These are phyloP conservation scores for Aspergillus proliferans DNA, from an alignment of 2,329 filamentous ascomycete genomes.

Conservation along the genomic window DNA sequence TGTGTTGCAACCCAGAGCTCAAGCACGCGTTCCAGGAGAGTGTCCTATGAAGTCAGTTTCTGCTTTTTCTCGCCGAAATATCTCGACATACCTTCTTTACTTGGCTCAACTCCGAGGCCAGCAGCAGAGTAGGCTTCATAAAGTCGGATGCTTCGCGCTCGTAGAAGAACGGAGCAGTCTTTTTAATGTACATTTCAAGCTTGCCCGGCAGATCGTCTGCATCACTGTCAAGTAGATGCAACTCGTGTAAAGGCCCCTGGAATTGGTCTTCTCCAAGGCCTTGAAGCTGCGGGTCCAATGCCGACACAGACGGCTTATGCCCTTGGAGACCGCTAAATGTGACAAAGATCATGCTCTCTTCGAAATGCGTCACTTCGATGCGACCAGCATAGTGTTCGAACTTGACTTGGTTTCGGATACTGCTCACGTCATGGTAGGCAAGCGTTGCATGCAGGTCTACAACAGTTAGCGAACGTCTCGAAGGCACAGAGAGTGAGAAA, in stretches of 20 bases:
- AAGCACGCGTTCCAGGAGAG: slow-evolving; percentile 45
- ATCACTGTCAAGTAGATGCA: slow-evolving; percentile 47
- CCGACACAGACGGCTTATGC: slow-evolving; percentile 31
- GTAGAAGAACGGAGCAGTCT: slow-evolving; percentile 40
- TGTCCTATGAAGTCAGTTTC: slow-evolving; percentile 28
- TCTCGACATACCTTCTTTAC: slow-evolving; percentile 30
- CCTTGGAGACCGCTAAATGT: slow-evolving; percentile 41
- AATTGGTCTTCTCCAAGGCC: slow-evolving; percentile 36
- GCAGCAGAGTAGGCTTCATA: slow-evolving; percentile 45
- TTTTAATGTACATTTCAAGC: slow-evolving; percentile 50
- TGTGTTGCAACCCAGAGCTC: slow-evolving; percentile 54
- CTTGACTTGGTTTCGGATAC: slow-evolving; percentile 43
- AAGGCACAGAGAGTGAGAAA: background rate
- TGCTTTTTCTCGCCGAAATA: slow-evolving; percentile 3
- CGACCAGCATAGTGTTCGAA: slow-evolving; percentile 46
- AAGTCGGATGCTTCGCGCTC: slow-evolving; percentile 46
- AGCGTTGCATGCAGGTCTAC: slow-evolving; percentile 46
- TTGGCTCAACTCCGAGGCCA: slow-evolving; percentile 33
- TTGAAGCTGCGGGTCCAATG: slow-evolving; percentile 38
- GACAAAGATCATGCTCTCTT: slow-evolving; percentile 42
- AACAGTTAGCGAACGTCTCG: slow-evolving; percentile 13
- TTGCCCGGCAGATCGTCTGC: slow-evolving; percentile 46
- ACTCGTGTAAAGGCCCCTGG: slow-evolving; percentile 30
- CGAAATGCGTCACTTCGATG: slow-evolving; percentile 53
- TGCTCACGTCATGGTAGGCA: slow-evolving; percentile 46